These are phyloP conservation scores for Colletotrichum cereale DNA, from an alignment of 2,329 filamentous ascomycete genomes.

Conservation along the genomic window DNA sequence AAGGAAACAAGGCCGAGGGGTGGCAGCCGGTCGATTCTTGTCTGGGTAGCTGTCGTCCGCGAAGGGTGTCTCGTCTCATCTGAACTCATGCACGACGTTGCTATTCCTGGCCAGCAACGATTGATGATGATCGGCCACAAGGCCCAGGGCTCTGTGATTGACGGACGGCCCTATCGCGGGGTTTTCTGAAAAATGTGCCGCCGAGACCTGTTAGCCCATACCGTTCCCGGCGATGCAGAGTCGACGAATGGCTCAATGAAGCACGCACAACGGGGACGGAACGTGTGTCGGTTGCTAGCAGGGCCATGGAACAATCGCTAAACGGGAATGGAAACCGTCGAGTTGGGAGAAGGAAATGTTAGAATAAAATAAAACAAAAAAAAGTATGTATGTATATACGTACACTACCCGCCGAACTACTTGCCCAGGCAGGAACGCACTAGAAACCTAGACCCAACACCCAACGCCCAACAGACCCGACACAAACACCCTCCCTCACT, in stretches of 20 bases:
- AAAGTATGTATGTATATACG: not conserved
- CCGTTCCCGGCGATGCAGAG: not conserved
- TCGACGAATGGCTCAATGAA: slow-evolving; percentile 10
- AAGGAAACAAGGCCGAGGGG: slow-evolving; percentile 18
- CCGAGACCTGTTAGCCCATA: not conserved
- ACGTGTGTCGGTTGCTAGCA: not conserved
- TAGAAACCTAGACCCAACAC: not conserved
- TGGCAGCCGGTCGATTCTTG: slow-evolving; percentile 31
- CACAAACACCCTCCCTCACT: not conserved
- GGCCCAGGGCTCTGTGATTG: slow-evolving; percentile 1
- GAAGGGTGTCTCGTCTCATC: slow-evolving; percentile 13
- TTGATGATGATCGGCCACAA: slow-evolving; percentile 2
- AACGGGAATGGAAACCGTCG: not conserved
- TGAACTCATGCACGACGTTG: slow-evolving; percentile 30
- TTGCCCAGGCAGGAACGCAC: not conserved
- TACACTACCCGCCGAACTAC: not conserved
- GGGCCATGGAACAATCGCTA: not conserved
- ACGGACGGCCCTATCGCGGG: slow-evolving; percentile 19
- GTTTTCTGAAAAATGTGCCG: slow-evolving; percentile 9
- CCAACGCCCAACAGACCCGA: not conserved
- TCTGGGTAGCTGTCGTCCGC: slow-evolving; percentile 25
- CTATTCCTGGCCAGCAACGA: slow-evolving; percentile 33
- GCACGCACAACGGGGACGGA: not conserved
- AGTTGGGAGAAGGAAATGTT: not conserved
- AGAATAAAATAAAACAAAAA: not conserved